Evolutionary conservation across 2,329 filamentous ascomycete genomes (phyloP).

Genomic region (Podosphaera xanthii): DNA sequence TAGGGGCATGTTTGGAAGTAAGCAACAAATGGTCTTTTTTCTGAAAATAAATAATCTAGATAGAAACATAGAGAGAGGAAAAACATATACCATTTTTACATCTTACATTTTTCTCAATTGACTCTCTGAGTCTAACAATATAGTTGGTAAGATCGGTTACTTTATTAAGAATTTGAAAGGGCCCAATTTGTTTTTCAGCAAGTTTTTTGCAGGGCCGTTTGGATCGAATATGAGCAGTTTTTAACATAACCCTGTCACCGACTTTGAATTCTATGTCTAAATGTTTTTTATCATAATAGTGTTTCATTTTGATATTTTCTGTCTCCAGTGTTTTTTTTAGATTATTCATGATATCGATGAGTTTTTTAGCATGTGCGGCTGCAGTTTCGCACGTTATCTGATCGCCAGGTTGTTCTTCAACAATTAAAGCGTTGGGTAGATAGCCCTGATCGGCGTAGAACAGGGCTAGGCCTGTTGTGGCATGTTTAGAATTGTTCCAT

Average conservation of each 20-base stretch:
- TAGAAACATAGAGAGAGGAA: no score
- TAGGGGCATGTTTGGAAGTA: no score
- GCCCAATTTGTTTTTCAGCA: neutral
- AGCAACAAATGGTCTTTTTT: no score
- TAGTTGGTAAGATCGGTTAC: neutral
- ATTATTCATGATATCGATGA: neutral
- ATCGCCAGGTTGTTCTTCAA: neutral
- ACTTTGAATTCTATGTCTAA: neutral
- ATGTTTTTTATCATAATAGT: neutral
- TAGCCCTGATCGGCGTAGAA: neutral
- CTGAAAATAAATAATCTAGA: no score
- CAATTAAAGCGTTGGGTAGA: neutral
- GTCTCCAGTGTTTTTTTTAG: neutral
- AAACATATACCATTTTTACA: no score
- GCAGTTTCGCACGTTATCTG: neutral
- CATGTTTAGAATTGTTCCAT: neutral
- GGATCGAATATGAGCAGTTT: neutral
- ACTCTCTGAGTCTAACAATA: no score
- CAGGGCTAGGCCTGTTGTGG: neutral
- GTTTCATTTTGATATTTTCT: neutral
- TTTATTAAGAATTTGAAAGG: neutral
- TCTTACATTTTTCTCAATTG: no score
- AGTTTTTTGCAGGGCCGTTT: constrained; percentile 1
- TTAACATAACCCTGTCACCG: neutral
- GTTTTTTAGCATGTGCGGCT: neutral